Base-by-base conservation (phyloP, 805 yeast species). In the Metschnikowia corniflorae region DNA sequence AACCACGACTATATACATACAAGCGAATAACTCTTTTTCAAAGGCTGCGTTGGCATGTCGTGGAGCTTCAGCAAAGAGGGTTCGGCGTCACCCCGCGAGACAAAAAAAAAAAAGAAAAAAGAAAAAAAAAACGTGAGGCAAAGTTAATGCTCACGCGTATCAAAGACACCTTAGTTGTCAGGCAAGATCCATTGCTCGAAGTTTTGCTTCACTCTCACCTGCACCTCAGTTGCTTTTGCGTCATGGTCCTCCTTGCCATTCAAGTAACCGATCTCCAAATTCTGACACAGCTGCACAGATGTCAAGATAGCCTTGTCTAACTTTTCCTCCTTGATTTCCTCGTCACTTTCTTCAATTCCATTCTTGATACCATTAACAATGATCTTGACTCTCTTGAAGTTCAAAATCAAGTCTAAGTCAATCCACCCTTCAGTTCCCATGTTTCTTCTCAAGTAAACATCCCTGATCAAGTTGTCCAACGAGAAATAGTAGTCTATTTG, bases 401-500 rank as follows among this genome's bases (percentile, higher is more conserved):
- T 66, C 42, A 86, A 78, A 46, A 87, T 71, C 39, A 77, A 70
- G 5, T 60, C 54, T 40, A 87, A 60, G 22, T 80, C 77, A 37
- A 88, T 72, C 71, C 81, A 80, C 17, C 96, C 96, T 41, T 77
- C 70, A 31, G 73, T 52, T 19, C 49, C 51, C 94, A 91, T 85
- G 53, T 84, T 85, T 47, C 78, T 75, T 61, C 96, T 78, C 62
- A 93, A 71, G 57, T 65, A 91, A 34, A 81, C 67, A 64, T 93
- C 98, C 63, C 87, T 85, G 50, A 82, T 70, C 62, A 93, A 71
- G 62, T 93, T 93, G 51, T 87, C 95, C 33, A 80, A 70, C 20
- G 94, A 82, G 65, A 93, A 85, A 62, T 93, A 93, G 69, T 93
- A 93, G 57, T 86, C 93, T 35, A 91, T 68, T 69, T 89, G 97